Percentiles rank a stretch among this genome's conserved stretches.
These are phyloP conservation scores for Lactarius sanguifluus DNA, from an alignment of 768 basidiomycete species.

Conservation along the genomic window DNA sequence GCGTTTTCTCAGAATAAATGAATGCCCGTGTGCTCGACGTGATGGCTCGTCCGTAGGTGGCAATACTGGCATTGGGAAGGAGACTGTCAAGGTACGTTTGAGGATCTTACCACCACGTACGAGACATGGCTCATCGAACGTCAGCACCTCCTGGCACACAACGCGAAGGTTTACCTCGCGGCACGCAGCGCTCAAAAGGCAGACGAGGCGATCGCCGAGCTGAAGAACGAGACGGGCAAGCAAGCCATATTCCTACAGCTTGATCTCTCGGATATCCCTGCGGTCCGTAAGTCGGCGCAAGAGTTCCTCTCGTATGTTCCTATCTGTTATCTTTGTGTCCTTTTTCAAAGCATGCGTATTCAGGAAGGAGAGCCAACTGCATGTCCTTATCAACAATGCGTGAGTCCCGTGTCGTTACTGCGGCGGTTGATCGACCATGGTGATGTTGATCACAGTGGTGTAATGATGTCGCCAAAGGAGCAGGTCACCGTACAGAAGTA, in stretches of 20 bases:
- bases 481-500: slow-evolving; percentile 48
- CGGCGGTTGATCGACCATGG: not conserved
- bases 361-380: slow-evolving; percentile 47
- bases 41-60: slow-evolving; percentile 32
- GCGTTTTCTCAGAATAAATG: slow-evolving; percentile 44
- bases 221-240: slow-evolving; percentile 47
- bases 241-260: slow-evolving; percentile 46
- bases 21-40: slow-evolving; percentile 32
- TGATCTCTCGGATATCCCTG: slow-evolving; percentile 43
- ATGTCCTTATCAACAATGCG: slow-evolving; percentile 54
- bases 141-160: slow-evolving; percentile 54
- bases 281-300: slow-evolving; percentile 42
- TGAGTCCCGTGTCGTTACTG: slow-evolving; percentile 33
- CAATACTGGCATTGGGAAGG: slow-evolving; percentile 55
- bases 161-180: slow-evolving; percentile 68
- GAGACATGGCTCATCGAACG: not conserved
- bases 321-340: slow-evolving; percentile 14
- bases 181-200: slow-evolving; percentile 47
- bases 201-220: slow-evolving; percentile 49
- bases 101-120: not conserved
- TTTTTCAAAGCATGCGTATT: not conserved
- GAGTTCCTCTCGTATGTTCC: slow-evolving; percentile 39
- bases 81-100: slow-evolving; percentile 51
- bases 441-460: slow-evolving; percentile 41
- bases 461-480: slow-evolving; percentile 46